phyloP scores from a whole-genome alignment of 2,329 filamentous ascomycete species.

The Aspergillus arachidicola region DNA sequence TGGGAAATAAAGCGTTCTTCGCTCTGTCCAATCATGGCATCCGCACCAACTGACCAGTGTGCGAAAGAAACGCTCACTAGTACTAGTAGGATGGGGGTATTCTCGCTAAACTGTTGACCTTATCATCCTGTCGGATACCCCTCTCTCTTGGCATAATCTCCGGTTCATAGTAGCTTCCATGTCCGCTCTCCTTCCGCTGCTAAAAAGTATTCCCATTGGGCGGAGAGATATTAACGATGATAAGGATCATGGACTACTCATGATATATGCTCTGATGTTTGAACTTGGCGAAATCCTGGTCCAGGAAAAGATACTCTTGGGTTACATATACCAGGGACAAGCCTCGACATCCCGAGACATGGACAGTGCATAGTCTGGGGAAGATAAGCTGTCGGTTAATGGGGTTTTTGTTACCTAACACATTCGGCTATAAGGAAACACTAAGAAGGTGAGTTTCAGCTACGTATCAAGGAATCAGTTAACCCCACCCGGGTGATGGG shows the following conservation, averaged over 20 bases:
- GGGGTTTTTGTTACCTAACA: constrained; percentile 11
- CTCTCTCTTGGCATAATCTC: background rate
- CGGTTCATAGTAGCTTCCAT: background rate
- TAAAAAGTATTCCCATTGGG: background rate
- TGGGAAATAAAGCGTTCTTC: background rate
- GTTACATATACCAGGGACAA: background rate
- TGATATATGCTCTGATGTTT: background rate
- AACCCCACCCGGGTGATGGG: background rate
- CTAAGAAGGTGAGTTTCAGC: background rate
- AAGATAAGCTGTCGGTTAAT: constrained; percentile 7
- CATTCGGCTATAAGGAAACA: background rate
- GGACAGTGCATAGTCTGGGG: background rate
- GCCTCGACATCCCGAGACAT: background rate
- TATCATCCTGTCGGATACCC: background rate
- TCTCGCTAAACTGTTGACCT: background rate
- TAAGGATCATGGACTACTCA: background rate
- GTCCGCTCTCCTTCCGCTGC: constrained; percentile 3
- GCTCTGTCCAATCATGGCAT: background rate
- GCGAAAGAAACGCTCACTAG: background rate
- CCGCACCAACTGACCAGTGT: background rate
- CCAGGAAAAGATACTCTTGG: background rate
- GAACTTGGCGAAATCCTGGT: background rate
- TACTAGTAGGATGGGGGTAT: background rate
- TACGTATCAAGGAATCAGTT: background rate
- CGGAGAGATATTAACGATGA: constrained; percentile 1